Conservation (phyloP, 1,284 basidiomycete genomes). For the Ganoderma lingzhi region DNA sequence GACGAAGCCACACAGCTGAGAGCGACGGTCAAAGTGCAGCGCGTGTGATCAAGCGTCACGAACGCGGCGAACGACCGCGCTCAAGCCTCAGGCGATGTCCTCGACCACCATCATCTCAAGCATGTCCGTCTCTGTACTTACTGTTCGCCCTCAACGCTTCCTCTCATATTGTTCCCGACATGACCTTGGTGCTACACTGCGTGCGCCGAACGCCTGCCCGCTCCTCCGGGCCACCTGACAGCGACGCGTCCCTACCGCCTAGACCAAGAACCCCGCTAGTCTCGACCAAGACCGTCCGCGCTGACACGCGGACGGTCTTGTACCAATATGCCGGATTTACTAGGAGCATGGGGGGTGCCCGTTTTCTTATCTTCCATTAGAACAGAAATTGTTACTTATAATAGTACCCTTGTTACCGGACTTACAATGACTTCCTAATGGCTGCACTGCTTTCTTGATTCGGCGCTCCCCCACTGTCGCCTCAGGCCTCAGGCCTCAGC, state of each 20-base stretch:
- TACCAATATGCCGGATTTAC: no score
- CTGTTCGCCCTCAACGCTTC: neutral
- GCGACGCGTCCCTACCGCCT: neutral
- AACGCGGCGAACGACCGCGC: neutral
- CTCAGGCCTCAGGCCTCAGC: no score
- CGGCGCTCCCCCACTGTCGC: no score
- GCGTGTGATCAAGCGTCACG: neutral
- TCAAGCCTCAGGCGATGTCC: neutral
- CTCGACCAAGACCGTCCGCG: no score
- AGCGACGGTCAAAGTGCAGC: neutral
- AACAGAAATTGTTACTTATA: no score
- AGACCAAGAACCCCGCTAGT: neutral
- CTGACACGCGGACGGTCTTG: no score
- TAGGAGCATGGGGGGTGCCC: no score
- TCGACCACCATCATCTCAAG: neutral
- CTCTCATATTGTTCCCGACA: neutral
- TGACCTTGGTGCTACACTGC: neutral
- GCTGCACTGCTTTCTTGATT: no score
- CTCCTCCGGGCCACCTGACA: conserved; percentile 6
- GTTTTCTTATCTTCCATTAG: no score
- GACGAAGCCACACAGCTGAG: neutral
- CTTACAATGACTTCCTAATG: no score
- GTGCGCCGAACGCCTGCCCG: neutral
- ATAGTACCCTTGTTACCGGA: no score
- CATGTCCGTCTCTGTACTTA: no score